Percentiles rank a stretch among this genome's conserved stretches.
phyloP scores from a whole-genome alignment of 805 yeast species.

The Pichia scutulata region DNA sequence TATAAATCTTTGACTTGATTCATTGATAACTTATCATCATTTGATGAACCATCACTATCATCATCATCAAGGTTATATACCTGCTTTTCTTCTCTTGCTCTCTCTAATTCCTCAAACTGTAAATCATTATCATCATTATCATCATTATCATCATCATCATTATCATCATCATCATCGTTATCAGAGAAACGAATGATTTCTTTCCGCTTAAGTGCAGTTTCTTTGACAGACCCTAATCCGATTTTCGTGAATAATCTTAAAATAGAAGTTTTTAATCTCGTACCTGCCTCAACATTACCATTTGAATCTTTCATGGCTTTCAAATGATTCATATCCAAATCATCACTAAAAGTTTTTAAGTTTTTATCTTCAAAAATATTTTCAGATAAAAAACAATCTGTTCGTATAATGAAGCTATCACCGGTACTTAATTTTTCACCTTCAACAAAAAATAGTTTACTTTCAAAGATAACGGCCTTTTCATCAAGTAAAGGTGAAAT shows the following conservation, averaged over 20 bases:
- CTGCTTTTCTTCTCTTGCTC: constrained; percentile 3
- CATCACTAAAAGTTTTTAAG: not conserved
- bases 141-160: constrained; percentile 49
- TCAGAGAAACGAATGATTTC: constrained; percentile 33
- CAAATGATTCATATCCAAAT: constrained; percentile 1
- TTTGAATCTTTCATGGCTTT: constrained; percentile 5
- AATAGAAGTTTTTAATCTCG: constrained; percentile 6
- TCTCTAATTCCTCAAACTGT: constrained; percentile 14
- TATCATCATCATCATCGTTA: constrained; percentile 49
- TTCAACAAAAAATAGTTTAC: constrained; percentile 49
- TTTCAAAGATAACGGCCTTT: constrained; percentile 46
- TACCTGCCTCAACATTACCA: constrained; percentile 9
- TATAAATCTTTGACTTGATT: constrained; percentile 76
- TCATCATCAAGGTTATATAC: not conserved
- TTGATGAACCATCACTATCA: constrained; percentile 3
- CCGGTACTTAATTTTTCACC: constrained; percentile 58
- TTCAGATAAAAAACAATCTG: constrained; percentile 50
- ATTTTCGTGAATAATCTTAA: constrained; percentile 14
- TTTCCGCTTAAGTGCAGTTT: not conserved
- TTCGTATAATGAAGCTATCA: constrained; percentile 61
- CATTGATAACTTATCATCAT: constrained; percentile 33
- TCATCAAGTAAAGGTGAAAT: constrained; percentile 58
- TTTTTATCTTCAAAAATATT: constrained; percentile 10
- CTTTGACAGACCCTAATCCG: constrained; percentile 6
- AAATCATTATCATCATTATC: constrained; percentile 40